A percentile compares a stretch with the other conserved stretches of the same genome.
Evolutionary conservation across 108 stramenopile genomes (phyloP).

Genomic region (Parmales sp.): DNA sequence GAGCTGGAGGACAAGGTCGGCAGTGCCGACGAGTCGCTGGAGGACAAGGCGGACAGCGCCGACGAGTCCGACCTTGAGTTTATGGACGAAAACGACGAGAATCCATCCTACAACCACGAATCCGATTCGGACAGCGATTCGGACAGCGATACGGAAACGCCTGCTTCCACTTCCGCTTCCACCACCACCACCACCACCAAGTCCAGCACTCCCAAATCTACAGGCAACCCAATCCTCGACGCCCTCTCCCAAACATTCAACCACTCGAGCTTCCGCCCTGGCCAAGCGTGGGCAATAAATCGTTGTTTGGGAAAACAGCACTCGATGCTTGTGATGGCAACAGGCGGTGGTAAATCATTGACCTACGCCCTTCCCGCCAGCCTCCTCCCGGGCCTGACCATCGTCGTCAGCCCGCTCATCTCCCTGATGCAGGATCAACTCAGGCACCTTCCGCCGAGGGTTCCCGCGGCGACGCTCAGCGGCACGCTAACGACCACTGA

Average conservation of each 20-base stretch:
- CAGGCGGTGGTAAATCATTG: slow-evolving; percentile 94
- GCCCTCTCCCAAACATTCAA: slow-evolving; percentile 54
- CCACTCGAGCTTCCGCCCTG: slow-evolving; percentile 58
- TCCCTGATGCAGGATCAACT: slow-evolving; percentile 92
- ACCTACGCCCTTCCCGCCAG: slow-evolving; percentile 91
- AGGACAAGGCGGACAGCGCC: not conserved
- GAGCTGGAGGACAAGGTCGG: not conserved
- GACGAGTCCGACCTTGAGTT: not conserved
- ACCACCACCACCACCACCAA: not conserved
- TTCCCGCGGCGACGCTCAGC: slow-evolving; percentile 71
- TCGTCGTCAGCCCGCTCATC: slow-evolving; percentile 92
- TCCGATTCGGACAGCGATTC: slow-evolving; percentile 29
- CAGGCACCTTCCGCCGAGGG: slow-evolving; percentile 61
- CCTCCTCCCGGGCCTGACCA: slow-evolving; percentile 73
- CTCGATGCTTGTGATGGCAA: slow-evolving; percentile 85
- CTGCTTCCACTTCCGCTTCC: not conserved
- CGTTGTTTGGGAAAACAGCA: slow-evolving; percentile 53
- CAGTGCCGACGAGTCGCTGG: not conserved
- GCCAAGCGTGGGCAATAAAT: slow-evolving; percentile 83
- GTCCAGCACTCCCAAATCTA: not conserved
- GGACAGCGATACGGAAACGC: not conserved
- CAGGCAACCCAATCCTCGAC: slow-evolving; percentile 19
- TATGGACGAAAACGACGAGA: not conserved
- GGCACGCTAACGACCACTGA: slow-evolving; percentile 51
- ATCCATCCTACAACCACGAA: slow-evolving; percentile 17